A percentile compares a stretch with the other conserved stretches of the same genome.
These are phyloP conservation scores for Aspergillus heteromorphus DNA, from an alignment of 495 filamentous ascomycete species.

Conservation along the genomic window DNA sequence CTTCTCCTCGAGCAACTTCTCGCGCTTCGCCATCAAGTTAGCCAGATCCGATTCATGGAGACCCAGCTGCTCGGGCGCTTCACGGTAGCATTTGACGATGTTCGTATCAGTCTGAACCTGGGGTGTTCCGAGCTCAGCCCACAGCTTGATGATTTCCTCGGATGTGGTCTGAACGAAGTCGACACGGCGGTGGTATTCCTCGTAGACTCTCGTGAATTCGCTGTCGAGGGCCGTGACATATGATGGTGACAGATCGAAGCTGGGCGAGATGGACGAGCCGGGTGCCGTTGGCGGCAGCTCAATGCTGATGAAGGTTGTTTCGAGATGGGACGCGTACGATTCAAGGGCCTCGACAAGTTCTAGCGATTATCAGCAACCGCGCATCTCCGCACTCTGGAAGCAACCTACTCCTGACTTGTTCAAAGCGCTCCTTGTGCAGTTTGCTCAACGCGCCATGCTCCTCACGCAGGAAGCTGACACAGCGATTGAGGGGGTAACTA, in stretches of 20 bases:
- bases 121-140: conserved; percentile 90
- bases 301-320: conserved; percentile 75
- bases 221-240: conserved; percentile 82
- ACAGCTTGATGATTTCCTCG: conserved; percentile 86
- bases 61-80: conserved; percentile 88
- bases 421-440: conserved; percentile 81
- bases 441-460: conserved; percentile 75
- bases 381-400: neutral
- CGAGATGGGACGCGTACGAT: conserved; percentile 91
- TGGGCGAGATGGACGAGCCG: conserved; percentile 67
- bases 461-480: conserved; percentile 73
- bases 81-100: conserved; percentile 83
- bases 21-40: conserved; percentile 63
- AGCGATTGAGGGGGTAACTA: conserved; percentile 73
- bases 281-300: conserved; percentile 73
- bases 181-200: conserved; percentile 84
- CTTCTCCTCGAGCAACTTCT: conserved; percentile 92
- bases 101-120: conserved; percentile 83
- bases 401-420: conserved; percentile 86
- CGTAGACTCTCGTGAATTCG: conserved; percentile 89
- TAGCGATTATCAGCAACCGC: conserved; percentile 35
- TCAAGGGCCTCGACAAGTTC: conserved; percentile 90
- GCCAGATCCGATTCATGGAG: conserved; percentile 80
- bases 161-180: conserved; percentile 65
- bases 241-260: conserved; percentile 82